Conservation (phyloP, 2,329 filamentous ascomycete species). For the Aspergillus ustus region DNA sequence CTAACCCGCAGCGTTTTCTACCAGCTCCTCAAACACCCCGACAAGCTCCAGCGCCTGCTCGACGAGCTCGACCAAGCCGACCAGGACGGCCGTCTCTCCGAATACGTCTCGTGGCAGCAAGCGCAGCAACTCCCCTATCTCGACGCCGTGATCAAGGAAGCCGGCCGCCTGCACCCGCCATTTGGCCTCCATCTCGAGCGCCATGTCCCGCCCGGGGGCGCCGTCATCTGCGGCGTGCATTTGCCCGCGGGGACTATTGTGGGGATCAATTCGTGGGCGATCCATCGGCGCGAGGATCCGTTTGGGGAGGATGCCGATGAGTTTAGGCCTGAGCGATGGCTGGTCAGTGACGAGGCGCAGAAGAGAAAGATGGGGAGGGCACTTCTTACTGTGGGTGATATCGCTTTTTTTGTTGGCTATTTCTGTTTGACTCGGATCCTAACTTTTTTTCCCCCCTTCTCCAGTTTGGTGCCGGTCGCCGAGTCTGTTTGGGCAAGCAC, state of each 20-base stretch:
- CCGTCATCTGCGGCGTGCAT: conserved; percentile 6
- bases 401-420: not conserved
- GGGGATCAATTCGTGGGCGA: conserved; percentile 21
- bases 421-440: too few species aligned
- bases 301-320: conserved; percentile 28
- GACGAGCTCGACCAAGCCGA: conserved; percentile 23
- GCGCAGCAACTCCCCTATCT: conserved; percentile 47
- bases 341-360: conserved; percentile 34
- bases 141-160: conserved; percentile 57
- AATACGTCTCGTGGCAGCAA: conserved; percentile 9
- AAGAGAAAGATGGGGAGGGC: not conserved
- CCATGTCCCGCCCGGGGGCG: conserved; percentile 4
- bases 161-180: conserved; percentile 47
- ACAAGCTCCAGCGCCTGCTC: conserved; percentile 15
- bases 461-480: conserved; percentile 20
- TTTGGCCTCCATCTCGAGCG: conserved; percentile 28
- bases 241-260: conserved; percentile 17
- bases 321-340: conserved; percentile 28
- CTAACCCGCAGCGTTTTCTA: conserved; percentile 34
- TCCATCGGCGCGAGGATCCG: conserved; percentile 23
- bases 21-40: conserved; percentile 32
- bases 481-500: conserved; percentile 18
- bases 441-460: not conserved
- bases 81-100: not conserved
- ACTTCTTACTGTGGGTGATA: not conserved